Evolutionary conservation across 2,329 filamentous ascomycete genomes (phyloP), one percentile per base, ranked within the genome.

Genomic region (Fusarium albidum): DNA sequence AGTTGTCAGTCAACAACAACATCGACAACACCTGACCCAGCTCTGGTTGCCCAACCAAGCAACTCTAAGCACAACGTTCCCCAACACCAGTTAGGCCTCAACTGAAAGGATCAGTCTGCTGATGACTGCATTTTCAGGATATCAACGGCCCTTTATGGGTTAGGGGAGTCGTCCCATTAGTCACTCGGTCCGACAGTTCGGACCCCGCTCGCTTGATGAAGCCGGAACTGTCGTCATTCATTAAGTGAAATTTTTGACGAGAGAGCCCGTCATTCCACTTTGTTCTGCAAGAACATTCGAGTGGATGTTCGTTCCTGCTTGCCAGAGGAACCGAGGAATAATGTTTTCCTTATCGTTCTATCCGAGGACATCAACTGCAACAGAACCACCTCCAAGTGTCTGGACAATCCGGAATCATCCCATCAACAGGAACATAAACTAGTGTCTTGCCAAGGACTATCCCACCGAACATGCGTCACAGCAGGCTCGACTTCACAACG

Each of bases 391-490:
- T 21, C 21, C 21, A 7, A 7, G 21, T 21, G 7, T 21, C 21
- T 21, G 7, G 4, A 21, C 21, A 21, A 7, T 21, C 21, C 21
- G 21, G 21, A 21, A 5, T 21, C 21, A 4, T 7, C 7, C 21
- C 21, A n/a, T n/a, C 21, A 21, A 21, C 21, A 21, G 21, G 9
- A 34, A 27, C 18, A 14, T 14, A 25, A 29, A 41, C 17, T 48
- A 59, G 45, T 26, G 44, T 49, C 8, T 55, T 29, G 59, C 55
- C 51, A 62, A 62, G 59, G 18, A 21, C 11, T 43, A 31, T 51
- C 27, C 40, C 44, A 17, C 35, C 46, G 15, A 56, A 14, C 29
- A 28, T 59, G 56, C 59, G 59, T 61, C 58, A 59, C 54, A 12
- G 17, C 31, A 26, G 52, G 42, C 45, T 55, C 49, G 55, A 48